Evolutionary conservation across 805 yeast genomes (phyloP).

Genomic region (Saturnispora bothae): DNA sequence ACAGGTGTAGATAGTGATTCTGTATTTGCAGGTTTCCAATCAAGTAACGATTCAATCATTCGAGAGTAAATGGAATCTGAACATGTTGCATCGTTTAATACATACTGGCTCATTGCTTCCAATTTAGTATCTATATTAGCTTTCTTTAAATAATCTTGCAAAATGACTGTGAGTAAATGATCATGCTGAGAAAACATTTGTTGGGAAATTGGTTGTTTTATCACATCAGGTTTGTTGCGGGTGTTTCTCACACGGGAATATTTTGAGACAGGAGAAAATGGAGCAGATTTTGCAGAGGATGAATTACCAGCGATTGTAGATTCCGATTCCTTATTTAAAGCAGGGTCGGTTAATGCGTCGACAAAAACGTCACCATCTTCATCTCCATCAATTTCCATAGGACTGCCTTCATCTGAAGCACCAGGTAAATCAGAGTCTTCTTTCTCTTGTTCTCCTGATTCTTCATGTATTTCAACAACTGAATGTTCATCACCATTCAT

Average conservation of each 20-base stretch:
- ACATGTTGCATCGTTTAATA: slow-evolving; percentile 11
- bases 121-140: slow-evolving; percentile 31
- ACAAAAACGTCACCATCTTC: slow-evolving; percentile 3
- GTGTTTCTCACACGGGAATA: slow-evolving; percentile 5
- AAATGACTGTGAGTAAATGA: slow-evolving; percentile 8
- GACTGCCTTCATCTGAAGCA: background rate
- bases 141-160: slow-evolving; percentile 14
- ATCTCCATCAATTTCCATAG: slow-evolving; percentile 7
- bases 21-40: slow-evolving; percentile 18
- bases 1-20: slow-evolving; percentile 18
- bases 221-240: slow-evolving; percentile 4
- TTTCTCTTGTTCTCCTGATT: too few species aligned
- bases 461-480: too few species aligned
- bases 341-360: too few species aligned
- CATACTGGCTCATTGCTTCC: slow-evolving; percentile 32
- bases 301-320: too few species aligned
- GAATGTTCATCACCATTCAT: background rate
- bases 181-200: slow-evolving; percentile 9
- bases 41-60: slow-evolving; percentile 10
- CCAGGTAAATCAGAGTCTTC: too few species aligned
- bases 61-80: slow-evolving; percentile 8
- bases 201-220: slow-evolving; percentile 1
- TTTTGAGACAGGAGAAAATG: too few species aligned
- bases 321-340: too few species aligned
- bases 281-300: background rate